These are phyloP conservation scores for Turnera subulata DNA, from an alignment of 345 rosid species.

Conservation along the genomic window DNA sequence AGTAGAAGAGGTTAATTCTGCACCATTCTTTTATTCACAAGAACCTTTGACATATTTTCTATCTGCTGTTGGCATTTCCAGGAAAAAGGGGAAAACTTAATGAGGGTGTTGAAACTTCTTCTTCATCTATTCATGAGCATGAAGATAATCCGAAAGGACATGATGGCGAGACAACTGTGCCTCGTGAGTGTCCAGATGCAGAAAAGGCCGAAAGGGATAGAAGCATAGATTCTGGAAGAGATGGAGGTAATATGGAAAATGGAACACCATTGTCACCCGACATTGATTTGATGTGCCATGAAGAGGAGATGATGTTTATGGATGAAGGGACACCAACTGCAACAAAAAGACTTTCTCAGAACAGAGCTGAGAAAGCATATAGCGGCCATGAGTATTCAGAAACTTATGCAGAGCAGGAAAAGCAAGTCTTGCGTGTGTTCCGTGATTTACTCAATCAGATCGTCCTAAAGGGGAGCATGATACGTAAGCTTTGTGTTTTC, in stretches of 20 bases:
- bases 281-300: constrained; percentile 64
- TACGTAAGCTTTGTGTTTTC: constrained; percentile 15
- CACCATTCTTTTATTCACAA: not conserved
- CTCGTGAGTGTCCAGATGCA: constrained; percentile 15
- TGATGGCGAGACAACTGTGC: constrained; percentile 23
- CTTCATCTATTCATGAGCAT: constrained; percentile 21
- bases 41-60: constrained; percentile 6
- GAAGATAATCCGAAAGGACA: constrained; percentile 24
- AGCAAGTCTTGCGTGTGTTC: constrained; percentile 41
- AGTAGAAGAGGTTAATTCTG: not conserved
- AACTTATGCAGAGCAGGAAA: constrained; percentile 51
- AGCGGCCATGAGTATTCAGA: constrained; percentile 25
- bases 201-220: constrained; percentile 20
- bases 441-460: constrained; percentile 51
- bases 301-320: constrained; percentile 32
- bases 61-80: constrained; percentile 13
- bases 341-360: not conserved
- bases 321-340: constrained; percentile 19
- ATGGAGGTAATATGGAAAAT: constrained; percentile 10
- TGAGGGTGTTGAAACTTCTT: constrained; percentile 12
- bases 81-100: constrained; percentile 21
- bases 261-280: constrained; percentile 43
- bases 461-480: constrained; percentile 40
- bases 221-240: constrained; percentile 17
- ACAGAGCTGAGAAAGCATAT: constrained; percentile 10